Evolutionary conservation across 768 basidiomycete genomes (phyloP).

Genomic region (Termitomyces sp.): DNA sequence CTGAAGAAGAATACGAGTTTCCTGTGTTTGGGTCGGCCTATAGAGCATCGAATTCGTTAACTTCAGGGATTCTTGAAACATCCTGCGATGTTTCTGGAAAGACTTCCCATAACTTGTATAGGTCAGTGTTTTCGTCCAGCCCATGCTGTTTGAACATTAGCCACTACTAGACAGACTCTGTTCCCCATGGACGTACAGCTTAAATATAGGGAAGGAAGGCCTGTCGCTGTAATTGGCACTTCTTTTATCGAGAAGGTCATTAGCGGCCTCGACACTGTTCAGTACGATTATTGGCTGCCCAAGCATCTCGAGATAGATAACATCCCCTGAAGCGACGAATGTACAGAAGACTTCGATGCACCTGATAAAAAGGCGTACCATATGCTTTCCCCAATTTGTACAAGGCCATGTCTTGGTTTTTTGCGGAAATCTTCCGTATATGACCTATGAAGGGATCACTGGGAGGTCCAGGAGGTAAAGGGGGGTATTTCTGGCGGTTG

Average conservation of each 20-base stretch:
- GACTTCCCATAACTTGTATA: slow-evolving; percentile 18
- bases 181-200: background rate
- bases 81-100: slow-evolving; percentile 18
- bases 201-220: slow-evolving; percentile 11
- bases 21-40: slow-evolving; percentile 13
- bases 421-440: slow-evolving; percentile 21
- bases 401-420: slow-evolving; percentile 18
- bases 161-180: background rate
- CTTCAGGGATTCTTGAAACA: slow-evolving; percentile 21
- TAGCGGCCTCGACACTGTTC: slow-evolving; percentile 27
- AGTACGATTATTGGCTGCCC: slow-evolving; percentile 21
- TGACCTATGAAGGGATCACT: slow-evolving; percentile 31
- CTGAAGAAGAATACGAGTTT: slow-evolving; percentile 23
- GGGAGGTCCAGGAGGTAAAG: slow-evolving; percentile 28
- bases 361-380: slow-evolving; percentile 14
- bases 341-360: background rate
- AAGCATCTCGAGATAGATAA: slow-evolving; percentile 13
- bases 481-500: background rate
- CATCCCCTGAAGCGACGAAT: background rate
- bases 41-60: slow-evolving; percentile 9
- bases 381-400: slow-evolving; percentile 25
- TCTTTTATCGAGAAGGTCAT: slow-evolving; percentile 36
- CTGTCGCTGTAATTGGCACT: slow-evolving; percentile 30
- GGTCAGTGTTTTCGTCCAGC: background rate
- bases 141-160: slow-evolving; percentile 3